These are phyloP conservation scores for Kwoniella europaea DNA, from an alignment of 768 basidiomycete species.

Conservation along the genomic window DNA sequence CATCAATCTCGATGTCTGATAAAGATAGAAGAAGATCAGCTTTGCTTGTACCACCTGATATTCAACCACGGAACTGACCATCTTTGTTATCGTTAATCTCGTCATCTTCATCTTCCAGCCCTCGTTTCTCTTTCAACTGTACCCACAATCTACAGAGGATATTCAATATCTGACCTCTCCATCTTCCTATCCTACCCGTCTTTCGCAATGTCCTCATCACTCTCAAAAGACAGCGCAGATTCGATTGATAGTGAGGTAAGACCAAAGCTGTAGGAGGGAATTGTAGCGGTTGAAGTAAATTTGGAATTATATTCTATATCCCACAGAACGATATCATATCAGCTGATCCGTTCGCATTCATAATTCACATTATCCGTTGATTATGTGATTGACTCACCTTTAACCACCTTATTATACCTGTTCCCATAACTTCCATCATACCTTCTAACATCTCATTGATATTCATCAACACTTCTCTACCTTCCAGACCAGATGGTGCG, in stretches of 20 bases:
- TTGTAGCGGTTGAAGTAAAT: constrained; percentile 47
- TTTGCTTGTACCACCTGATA: neutral
- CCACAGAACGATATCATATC: neutral
- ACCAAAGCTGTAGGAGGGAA: constrained; percentile 40
- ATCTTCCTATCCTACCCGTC: constrained; percentile 46
- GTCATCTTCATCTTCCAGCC: constrained; percentile 4
- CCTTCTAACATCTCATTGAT: constrained; percentile 43
- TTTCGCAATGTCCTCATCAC: constrained; percentile 28
- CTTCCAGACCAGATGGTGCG: constrained; percentile 45
- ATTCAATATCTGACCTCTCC: constrained; percentile 56
- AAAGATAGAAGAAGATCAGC: neutral
- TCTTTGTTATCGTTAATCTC: neutral
- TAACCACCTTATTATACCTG: constrained; percentile 53
- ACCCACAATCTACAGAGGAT: constrained; percentile 39
- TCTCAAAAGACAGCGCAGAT: constrained; percentile 43
- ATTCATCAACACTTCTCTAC: constrained; percentile 35
- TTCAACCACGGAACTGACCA: neutral
- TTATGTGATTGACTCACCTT: constrained; percentile 40
- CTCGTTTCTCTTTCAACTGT: constrained; percentile 28
- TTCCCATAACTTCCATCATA: constrained; percentile 43
- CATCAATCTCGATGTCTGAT: neutral
- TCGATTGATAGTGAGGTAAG: constrained; percentile 42
- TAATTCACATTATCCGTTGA: neutral
- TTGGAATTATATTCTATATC: constrained; percentile 50
- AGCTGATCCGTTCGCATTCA: neutral